Evolutionary conservation across 495 filamentous ascomycete species (phyloP).

Genomic region (Aspergillus nanangensis): DNA sequence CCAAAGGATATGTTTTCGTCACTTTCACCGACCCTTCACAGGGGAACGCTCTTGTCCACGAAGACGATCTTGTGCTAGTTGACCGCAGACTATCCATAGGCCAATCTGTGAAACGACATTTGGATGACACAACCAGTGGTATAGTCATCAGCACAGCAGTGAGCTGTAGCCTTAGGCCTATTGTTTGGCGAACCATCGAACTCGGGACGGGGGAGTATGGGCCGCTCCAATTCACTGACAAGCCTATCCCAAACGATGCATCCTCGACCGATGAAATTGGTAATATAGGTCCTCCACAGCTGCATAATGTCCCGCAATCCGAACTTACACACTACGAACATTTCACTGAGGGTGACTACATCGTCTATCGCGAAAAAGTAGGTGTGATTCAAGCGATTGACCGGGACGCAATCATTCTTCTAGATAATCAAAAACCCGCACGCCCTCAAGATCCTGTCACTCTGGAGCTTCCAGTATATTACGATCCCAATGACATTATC

Average conservation of each 20-base stretch:
- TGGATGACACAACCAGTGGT: slow-evolving; percentile 34
- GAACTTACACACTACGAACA: slow-evolving; percentile 14
- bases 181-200: slow-evolving; percentile 18
- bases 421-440: slow-evolving; percentile 12
- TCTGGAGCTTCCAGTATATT: slow-evolving; percentile 12
- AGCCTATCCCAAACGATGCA: not conserved
- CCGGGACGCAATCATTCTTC: slow-evolving; percentile 16
- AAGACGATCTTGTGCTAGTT: slow-evolving; percentile 37
- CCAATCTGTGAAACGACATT: slow-evolving; percentile 38
- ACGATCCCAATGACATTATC: slow-evolving; percentile 4
- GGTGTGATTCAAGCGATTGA: slow-evolving; percentile 15
- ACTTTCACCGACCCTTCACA: slow-evolving; percentile 15
- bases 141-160: slow-evolving; percentile 32
- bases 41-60: slow-evolving; percentile 33
- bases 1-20: slow-evolving; percentile 35
- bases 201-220: slow-evolving; percentile 17
- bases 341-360: slow-evolving; percentile 15
- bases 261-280: not conserved
- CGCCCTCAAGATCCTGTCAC: slow-evolving; percentile 6
- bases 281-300: not conserved
- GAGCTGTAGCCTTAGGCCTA: slow-evolving; percentile 28
- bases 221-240: slow-evolving; percentile 17
- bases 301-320: slow-evolving; percentile 10
- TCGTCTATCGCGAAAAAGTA: slow-evolving; percentile 20
- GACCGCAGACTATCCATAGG: slow-evolving; percentile 38